Conservation (phyloP, 495 filamentous ascomycete species). For the Lophium mytilinum region DNA sequence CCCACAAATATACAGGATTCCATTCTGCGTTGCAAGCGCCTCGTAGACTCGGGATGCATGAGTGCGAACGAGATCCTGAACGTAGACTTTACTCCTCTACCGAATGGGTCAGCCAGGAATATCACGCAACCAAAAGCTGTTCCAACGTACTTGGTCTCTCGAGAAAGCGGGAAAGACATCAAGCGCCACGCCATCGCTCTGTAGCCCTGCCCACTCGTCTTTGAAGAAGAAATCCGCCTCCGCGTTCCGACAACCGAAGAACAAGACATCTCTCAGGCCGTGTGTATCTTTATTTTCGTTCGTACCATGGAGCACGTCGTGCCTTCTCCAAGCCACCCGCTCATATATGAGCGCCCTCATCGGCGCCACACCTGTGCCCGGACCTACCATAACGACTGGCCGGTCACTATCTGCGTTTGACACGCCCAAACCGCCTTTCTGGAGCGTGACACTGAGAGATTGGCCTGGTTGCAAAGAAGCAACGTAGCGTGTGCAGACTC, state of each 20-base stretch:
- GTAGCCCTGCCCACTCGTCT: constrained; percentile 56
- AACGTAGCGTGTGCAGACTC: constrained; percentile 84
- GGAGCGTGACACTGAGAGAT: constrained; percentile 49
- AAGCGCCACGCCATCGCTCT: constrained; percentile 24
- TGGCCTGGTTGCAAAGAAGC: constrained; percentile 52
- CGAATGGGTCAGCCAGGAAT: neutral
- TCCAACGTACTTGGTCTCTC: constrained; percentile 47
- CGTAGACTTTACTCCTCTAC: constrained; percentile 64
- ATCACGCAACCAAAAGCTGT: neutral
- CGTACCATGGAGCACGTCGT: constrained; percentile 17
- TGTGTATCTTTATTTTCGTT: constrained; percentile 19
- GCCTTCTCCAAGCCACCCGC: constrained; percentile 40
- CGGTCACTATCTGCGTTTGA: constrained; percentile 34
- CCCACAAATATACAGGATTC: constrained; percentile 72
- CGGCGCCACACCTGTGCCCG: constrained; percentile 87
- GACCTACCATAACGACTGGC: constrained; percentile 73
- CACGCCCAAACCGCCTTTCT: constrained; percentile 49
- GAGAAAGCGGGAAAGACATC: constrained; percentile 77
- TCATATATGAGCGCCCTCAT: constrained; percentile 75
- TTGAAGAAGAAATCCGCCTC: constrained; percentile 70
- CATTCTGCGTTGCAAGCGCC: constrained; percentile 45
- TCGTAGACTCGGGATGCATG: constrained; percentile 50
- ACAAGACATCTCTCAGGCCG: constrained; percentile 39
- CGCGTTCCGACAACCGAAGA: constrained; percentile 75
- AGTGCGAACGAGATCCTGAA: constrained; percentile 72